phyloP scores from a whole-genome alignment of 106 monocot species.

The Allium sativum region DNA sequence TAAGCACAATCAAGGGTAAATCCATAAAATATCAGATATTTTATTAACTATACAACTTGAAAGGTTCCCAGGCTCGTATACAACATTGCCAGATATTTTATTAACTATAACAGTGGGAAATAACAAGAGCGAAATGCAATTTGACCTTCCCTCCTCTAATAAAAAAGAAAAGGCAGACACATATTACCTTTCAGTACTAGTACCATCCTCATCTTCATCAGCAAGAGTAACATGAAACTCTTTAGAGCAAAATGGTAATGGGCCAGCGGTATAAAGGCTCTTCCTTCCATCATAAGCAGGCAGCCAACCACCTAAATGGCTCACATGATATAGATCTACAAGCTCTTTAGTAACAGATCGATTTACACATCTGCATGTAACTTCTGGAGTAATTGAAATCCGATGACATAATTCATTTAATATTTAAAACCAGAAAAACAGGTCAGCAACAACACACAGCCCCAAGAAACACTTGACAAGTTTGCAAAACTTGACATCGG shows the following conservation, averaged over 20 bases:
- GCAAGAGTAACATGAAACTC: slow-evolving; percentile 58
- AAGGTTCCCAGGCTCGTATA: slow-evolving; percentile 21
- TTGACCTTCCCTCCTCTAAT: not conserved
- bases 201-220: slow-evolving; percentile 52
- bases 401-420: slow-evolving; percentile 21
- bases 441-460: no score
- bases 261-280: slow-evolving; percentile 72
- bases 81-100: no score
- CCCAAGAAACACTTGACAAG: no score
- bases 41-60: no score
- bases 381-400: slow-evolving; percentile 64
- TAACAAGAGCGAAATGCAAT: not conserved
- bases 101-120: no score
- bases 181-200: not conserved
- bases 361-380: slow-evolving; percentile 41
- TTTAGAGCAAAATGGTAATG: slow-evolving; percentile 51
- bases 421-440: not conserved
- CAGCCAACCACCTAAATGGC: slow-evolving; percentile 53
- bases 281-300: slow-evolving; percentile 88
- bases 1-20: no score
- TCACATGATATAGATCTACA: slow-evolving; percentile 48
- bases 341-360: slow-evolving; percentile 56
- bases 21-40: no score
- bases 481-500: no score
- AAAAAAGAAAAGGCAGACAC: no score